Percentiles rank a stretch among this genome's conserved stretches.
These are phyloP conservation scores for Diospyros kaki DNA, from an alignment of 148 eudicot genomes.

Conservation along the genomic window DNA sequence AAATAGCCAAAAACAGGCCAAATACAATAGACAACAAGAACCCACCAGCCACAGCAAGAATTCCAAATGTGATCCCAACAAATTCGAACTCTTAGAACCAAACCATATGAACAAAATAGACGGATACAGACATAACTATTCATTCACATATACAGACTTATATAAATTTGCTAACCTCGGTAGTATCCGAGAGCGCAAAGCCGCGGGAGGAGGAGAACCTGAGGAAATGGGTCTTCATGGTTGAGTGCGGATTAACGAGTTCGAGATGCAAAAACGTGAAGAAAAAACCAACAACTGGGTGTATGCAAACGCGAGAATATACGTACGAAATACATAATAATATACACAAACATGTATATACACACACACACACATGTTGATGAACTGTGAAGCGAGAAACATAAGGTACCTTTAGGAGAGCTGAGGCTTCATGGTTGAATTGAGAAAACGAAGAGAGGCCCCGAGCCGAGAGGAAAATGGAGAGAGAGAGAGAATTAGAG, in stretches of 20 bases:
- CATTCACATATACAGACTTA: constrained; percentile 6
- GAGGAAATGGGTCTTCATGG: constrained; percentile 22
- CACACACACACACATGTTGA: neutral
- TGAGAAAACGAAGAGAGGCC: constrained; percentile 6
- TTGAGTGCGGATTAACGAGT: constrained; percentile 17
- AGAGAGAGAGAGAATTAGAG: constrained; percentile 14
- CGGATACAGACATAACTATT: neutral
- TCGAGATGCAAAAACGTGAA: constrained; percentile 19
- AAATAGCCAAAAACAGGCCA: neutral
- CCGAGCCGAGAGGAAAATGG: constrained; percentile 11
- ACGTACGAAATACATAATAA: neutral
- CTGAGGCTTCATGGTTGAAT: constrained; percentile 13
- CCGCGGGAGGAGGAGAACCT: constrained; percentile 15
- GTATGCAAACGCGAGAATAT: neutral
- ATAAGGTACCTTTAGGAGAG: neutral
- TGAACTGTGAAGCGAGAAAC: neutral
- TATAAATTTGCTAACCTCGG: constrained; percentile 12
- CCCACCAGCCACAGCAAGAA: neutral
- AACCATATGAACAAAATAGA: constrained; percentile 1
- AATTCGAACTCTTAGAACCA: constrained; percentile 11
- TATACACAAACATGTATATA: neutral
- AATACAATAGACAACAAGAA: neutral
- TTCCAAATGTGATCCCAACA: constrained; percentile 21
- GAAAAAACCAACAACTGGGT: neutral
- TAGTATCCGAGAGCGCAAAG: constrained; percentile 1